Conservation (phyloP, 2,329 filamentous ascomycete species). For the Penicillium fuscoglaucum region DNA sequence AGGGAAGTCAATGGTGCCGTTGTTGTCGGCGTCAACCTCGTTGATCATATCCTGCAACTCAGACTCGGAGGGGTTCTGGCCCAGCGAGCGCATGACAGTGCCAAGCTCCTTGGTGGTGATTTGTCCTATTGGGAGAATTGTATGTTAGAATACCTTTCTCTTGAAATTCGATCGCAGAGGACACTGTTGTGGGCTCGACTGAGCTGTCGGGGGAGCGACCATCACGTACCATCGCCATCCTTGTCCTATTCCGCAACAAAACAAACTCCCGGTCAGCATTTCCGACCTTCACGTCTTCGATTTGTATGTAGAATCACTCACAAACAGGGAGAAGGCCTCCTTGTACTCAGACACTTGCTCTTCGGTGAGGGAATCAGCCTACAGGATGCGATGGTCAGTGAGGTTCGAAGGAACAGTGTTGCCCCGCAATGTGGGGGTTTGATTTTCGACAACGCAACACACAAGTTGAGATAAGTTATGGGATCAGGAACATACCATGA, state of each 20-base stretch:
- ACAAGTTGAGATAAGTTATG: background rate
- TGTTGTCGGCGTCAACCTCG: slow-evolving; percentile 89
- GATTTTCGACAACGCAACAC: slow-evolving; percentile 16
- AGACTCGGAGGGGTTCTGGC: slow-evolving; percentile 86
- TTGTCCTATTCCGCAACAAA: slow-evolving; percentile 64
- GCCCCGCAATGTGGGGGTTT: slow-evolving; percentile 39
- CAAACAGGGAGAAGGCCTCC: slow-evolving; percentile 99
- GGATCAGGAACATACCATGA: slow-evolving; percentile 32
- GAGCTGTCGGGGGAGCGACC: slow-evolving; percentile 5
- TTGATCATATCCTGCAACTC: slow-evolving; percentile 94
- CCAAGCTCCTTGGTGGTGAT: slow-evolving; percentile 90
- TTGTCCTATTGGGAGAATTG: slow-evolving; percentile 60
- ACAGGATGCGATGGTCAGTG: slow-evolving; percentile 34
- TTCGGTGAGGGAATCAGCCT: slow-evolving; percentile 98
- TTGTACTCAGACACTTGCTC: slow-evolving; percentile 99
- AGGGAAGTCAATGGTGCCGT: slow-evolving; percentile 87
- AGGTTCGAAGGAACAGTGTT: slow-evolving; percentile 22
- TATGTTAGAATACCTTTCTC: slow-evolving; percentile 11
- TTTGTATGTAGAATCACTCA: slow-evolving; percentile 58
- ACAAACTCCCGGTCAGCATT: slow-evolving; percentile 20
- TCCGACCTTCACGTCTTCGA: slow-evolving; percentile 3
- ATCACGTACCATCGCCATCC: slow-evolving; percentile 80
- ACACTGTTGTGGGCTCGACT: background rate
- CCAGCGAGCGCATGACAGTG: slow-evolving; percentile 86
- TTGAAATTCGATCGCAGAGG: background rate